Evolutionary conservation across 202 grass and related monocot species (phyloP).

Genomic region (Saccharum hybrid): DNA sequence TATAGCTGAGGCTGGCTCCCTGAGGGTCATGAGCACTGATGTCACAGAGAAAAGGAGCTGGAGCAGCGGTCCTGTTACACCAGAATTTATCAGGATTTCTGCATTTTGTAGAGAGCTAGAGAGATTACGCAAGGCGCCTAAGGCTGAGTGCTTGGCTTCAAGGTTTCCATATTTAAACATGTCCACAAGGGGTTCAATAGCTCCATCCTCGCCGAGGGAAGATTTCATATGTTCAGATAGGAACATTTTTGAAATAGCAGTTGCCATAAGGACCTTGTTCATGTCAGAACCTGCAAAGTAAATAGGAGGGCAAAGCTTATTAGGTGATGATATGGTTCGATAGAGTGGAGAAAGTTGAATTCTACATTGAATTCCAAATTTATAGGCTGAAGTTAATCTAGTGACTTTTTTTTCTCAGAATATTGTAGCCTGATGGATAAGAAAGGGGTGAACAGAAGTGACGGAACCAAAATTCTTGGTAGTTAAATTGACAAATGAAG

Average conservation of each 20-base stretch:
- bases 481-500: background rate
- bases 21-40: constrained; percentile 80
- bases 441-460: background rate
- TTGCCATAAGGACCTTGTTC: constrained; percentile 97
- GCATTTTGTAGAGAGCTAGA: constrained; percentile 64
- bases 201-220: constrained; percentile 77
- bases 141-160: constrained; percentile 74
- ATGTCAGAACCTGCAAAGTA: constrained; percentile 82
- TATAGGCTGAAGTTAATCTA: background rate
- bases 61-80: constrained; percentile 59
- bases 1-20: constrained; percentile 81
- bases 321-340: constrained; percentile 15
- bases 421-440: background rate
- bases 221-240: constrained; percentile 83
- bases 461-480: background rate
- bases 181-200: constrained; percentile 71
- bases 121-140: constrained; percentile 80
- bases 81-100: constrained; percentile 66
- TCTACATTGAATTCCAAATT: background rate
- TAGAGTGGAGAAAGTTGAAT: background rate
- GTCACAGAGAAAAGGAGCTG: constrained; percentile 93
- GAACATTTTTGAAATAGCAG: constrained; percentile 84
- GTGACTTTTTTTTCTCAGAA: background rate
- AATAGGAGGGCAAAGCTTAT: constrained; percentile 33
- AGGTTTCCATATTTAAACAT: constrained; percentile 85